Percentiles rank a stretch among this genome's conserved stretches.
These are phyloP conservation scores for Tolypocladium ophioglossoides DNA, from an alignment of 2,329 filamentous ascomycete species.

Conservation along the genomic window DNA sequence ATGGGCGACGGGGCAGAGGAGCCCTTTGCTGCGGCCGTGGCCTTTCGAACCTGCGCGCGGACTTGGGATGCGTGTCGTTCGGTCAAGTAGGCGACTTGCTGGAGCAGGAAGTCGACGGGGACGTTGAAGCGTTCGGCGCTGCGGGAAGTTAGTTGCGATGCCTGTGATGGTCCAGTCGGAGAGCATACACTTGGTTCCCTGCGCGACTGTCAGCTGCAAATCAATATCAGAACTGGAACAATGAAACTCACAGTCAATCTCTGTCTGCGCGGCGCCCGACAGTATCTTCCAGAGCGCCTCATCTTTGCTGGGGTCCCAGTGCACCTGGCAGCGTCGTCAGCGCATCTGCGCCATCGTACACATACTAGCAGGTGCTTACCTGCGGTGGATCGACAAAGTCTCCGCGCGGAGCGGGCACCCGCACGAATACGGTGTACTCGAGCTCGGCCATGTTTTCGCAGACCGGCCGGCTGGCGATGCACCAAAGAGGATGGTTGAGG, in stretches of 20 bases:
- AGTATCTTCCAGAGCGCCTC: conserved; percentile 83
- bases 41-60: conserved; percentile 77
- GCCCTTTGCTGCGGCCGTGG: conserved; percentile 46
- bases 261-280: conserved; percentile 68
- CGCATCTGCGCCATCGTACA: neutral
- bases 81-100: conserved; percentile 89
- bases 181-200: conserved; percentile 67
- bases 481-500: neutral
- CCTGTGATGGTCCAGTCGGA: neutral
- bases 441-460: conserved; percentile 35
- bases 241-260: conserved; percentile 68
- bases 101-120: conserved; percentile 76
- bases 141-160: conserved; percentile 12
- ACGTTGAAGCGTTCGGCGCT: conserved; percentile 73
- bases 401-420: conserved; percentile 78
- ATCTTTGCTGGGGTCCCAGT: conserved; percentile 84
- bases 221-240: neutral
- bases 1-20: conserved; percentile 47
- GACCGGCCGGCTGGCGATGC: neutral
- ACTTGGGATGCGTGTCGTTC: conserved; percentile 86
- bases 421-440: conserved; percentile 67
- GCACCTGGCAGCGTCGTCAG: conserved; percentile 43
- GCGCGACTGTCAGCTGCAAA: conserved; percentile 9
- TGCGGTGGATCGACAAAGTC: conserved; percentile 85
- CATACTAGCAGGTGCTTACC: conserved; percentile 36